Evolutionary conservation across 106 monocot species (phyloP).

Genomic region (Dendrobium huoshanense): DNA sequence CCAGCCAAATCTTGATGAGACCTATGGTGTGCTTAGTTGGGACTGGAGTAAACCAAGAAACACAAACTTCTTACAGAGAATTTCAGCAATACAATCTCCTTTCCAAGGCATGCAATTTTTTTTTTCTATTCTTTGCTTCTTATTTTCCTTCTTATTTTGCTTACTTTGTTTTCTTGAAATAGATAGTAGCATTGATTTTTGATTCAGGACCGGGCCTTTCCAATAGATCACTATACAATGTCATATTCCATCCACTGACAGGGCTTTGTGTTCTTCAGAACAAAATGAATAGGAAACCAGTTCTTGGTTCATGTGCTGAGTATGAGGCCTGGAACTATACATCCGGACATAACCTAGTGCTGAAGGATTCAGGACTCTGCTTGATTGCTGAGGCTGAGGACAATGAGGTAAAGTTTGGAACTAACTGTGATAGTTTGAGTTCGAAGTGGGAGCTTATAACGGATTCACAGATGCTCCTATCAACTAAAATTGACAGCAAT

Average conservation of each 20-base stretch:
- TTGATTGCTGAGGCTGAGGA: slow-evolving; percentile 31
- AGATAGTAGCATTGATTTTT: not conserved
- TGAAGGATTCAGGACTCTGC: slow-evolving; percentile 33
- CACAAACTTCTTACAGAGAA: slow-evolving; percentile 27
- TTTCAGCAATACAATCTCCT: slow-evolving; percentile 45
- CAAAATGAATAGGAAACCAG: not conserved
- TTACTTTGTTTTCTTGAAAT: not conserved
- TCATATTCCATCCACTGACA: slow-evolving; percentile 44
- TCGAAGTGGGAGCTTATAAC: slow-evolving; percentile 60
- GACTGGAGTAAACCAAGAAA: slow-evolving; percentile 54
- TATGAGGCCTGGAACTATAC: slow-evolving; percentile 39
- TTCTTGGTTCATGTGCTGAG: slow-evolving; percentile 26
- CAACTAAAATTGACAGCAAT: slow-evolving; percentile 20
- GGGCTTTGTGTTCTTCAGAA: slow-evolving; percentile 29
- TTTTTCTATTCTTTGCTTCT: not conserved
- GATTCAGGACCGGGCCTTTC: slow-evolving; percentile 30
- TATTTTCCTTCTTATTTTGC: not conserved
- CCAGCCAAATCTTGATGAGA: slow-evolving; percentile 31
- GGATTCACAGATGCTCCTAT: slow-evolving; percentile 65
- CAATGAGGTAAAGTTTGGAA: slow-evolving; percentile 27
- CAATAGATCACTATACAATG: slow-evolving; percentile 6
- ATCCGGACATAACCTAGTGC: slow-evolving; percentile 13
- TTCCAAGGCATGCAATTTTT: slow-evolving; percentile 28
- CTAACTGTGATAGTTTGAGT: slow-evolving; percentile 18
- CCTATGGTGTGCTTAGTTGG: slow-evolving; percentile 44